A percentile compares a stretch with the other conserved stretches of the same genome.
Evolutionary conservation across 345 rosid genomes (phyloP).

Genomic region (Balakata baccata): DNA sequence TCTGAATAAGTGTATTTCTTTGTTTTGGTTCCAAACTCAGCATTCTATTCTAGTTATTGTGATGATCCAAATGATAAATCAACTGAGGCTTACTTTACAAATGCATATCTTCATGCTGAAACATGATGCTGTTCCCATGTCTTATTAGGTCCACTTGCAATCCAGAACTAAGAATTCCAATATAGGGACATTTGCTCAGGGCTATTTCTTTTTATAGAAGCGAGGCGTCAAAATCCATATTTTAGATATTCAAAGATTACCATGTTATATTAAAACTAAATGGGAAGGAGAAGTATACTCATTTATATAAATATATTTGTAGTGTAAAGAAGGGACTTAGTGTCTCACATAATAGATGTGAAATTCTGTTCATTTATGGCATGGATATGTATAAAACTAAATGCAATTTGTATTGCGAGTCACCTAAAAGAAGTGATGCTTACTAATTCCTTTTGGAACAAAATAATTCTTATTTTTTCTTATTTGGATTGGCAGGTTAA

Average conservation of each 20-base stretch:
- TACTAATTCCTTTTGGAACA: background rate
- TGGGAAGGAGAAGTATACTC: no score
- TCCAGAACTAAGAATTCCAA: no score
- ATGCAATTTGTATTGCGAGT: background rate
- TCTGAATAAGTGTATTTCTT: background rate
- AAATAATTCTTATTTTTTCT: background rate
- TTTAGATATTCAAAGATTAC: no score
- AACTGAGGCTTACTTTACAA: no score
- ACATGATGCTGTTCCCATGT: no score
- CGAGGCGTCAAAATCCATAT: no score
- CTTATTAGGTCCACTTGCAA: no score
- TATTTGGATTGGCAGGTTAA: conserved; percentile 60
- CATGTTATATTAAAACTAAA: no score
- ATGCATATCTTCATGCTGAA: no score
- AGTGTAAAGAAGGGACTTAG: background rate
- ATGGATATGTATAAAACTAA: background rate
- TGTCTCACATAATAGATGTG: background rate
- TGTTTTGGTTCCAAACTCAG: background rate
- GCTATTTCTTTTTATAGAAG: no score
- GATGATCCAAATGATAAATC: background rate
- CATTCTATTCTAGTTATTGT: background rate
- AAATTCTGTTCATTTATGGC: background rate
- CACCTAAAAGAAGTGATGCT: background rate
- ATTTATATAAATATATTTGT: no score
- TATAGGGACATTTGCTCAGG: no score